Base-by-base conservation (phyloP, 116 monocot species). In the Cymodocea nodosa region DNA sequence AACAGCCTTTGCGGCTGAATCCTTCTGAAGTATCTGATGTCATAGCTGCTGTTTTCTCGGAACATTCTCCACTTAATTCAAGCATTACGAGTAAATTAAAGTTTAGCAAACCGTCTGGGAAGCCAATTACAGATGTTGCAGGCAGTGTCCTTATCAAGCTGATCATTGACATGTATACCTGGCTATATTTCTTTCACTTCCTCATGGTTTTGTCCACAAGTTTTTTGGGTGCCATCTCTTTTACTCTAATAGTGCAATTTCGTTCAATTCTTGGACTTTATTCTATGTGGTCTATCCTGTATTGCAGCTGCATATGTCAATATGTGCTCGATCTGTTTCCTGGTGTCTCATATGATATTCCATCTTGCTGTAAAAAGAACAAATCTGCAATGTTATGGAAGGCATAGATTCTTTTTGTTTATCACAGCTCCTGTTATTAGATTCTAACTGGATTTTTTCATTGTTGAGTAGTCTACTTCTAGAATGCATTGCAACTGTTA, bases 131-230 rank as follows among this genome's bases (percentile, higher is more conserved):
- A 51, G 92, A 98, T 75, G 85, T 98, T 78, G 92, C 97, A n/a
- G 80, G 84, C 68, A 89, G 92, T 68, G 97, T 98, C 67, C 88
- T 98, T 63, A 79, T 98, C 61, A 98, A 98, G 62, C 97, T 98
- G 57, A 75, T 98, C 12, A 89, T 98, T 74, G 97, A 98, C 74
- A 98, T 89, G 97, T 98, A 97, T 79, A 83, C 17, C n/a, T 54
- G 13, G 24, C 36, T 35, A 44, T 39, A 4, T 2, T 39, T 36
- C n/a, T 36, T 19, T 62, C 6, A 17, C 37, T 34, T 62, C 62
- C n/a, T 40, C 12, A 37, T 62, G 62, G 37, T 18, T 39, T 40
- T 19, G 12, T 44, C 44, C 44, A 44, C 44, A 19, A 62, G 7
- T 37, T 62, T 18, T 62, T 15, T 62, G 39, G 12, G 37, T 39